Base-by-base conservation (phyloP, 2,329 filamentous ascomycete genomes). In the Penicillium decumbens region DNA sequence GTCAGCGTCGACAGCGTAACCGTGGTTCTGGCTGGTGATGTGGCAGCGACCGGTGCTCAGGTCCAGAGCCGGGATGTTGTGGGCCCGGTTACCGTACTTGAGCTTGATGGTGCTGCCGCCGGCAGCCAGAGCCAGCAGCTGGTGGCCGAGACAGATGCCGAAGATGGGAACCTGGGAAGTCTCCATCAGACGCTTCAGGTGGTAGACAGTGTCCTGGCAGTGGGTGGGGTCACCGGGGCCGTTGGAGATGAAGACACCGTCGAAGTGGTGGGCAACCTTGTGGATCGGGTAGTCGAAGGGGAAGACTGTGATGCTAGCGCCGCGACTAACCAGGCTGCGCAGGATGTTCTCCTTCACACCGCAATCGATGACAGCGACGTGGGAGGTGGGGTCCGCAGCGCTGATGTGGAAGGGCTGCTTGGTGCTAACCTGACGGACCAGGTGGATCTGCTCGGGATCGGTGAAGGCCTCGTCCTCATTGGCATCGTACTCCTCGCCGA, bases 341-440 rank as follows among this genome's bases (percentile, higher is more conserved):
- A 98, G 84, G 65, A 98, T 98, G 78, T 98, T 98, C 82, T 98
- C 93, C 82, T 98, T 98, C 61, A 97, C 93, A 78, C 93, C 93
- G 67, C 93, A 98, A 75, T 98, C 93, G 68, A 98, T 87, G 61
- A 98, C 81, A 51, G 92, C 93, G 61, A 98, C 83, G 75, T 98
- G 93, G 70, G 89, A 85, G 65, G 87, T 83, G 56, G 92, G 89
- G 59, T 86, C 82, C 28, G 84, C 82, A 44, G 91, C 90, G 70
- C 88, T 87, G 58, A 97, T 87, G 65, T 97, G 89, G 78, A 97
- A 98, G 37, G 93, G 93, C 57, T 91, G 88, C 79, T 98, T 98
- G 73, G 93, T 98, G 79, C 88, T 95, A 61, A 98, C 93, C 65
- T 88, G 88, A 73, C 89, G 89, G 63, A 97, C 93, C 57, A 97